phyloP scores from a whole-genome alignment of 2,329 filamentous ascomycete species.

The Purpureocillium takamizusanense region DNA sequence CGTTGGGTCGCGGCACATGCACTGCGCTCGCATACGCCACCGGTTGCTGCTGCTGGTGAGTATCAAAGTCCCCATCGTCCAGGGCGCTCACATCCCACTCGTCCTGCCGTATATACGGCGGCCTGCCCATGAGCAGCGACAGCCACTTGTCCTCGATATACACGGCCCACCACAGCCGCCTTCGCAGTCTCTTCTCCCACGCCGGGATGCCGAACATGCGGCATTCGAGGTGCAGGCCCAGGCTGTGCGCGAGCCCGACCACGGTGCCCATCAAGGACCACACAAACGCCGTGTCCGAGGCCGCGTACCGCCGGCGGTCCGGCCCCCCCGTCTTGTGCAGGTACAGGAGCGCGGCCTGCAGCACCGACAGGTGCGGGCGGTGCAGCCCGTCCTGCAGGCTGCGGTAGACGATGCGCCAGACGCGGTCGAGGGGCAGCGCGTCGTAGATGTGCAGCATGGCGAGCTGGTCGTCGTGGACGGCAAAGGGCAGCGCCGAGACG shows the following conservation, averaged over 20 bases:
- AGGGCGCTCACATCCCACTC: slow-evolving; percentile 18
- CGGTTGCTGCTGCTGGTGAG: background rate
- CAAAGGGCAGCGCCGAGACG: slow-evolving; percentile 7
- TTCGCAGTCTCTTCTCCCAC: slow-evolving; percentile 25
- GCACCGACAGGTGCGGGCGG: slow-evolving; percentile 1
- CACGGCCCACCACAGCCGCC: slow-evolving; percentile 29
- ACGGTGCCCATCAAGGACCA: slow-evolving; percentile 27
- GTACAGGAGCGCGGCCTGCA: slow-evolving; percentile 7
- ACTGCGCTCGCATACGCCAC: background rate
- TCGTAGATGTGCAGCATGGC: slow-evolving; percentile 4
- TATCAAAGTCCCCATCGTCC: slow-evolving; percentile 5
- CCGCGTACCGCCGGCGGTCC: slow-evolving; percentile 1
- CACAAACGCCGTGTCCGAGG: slow-evolving; percentile 21
- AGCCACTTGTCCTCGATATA: slow-evolving; percentile 29
- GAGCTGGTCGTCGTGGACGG: slow-evolving; percentile 6
- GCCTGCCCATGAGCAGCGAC: slow-evolving; percentile 23
- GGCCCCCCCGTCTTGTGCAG: slow-evolving; percentile 4
- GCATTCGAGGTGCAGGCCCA: slow-evolving; percentile 26
- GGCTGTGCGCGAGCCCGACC: slow-evolving; percentile 20
- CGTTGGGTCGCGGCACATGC: background rate
- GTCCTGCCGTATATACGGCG: slow-evolving; percentile 21
- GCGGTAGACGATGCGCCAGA: slow-evolving; percentile 6
- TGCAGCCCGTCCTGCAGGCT: slow-evolving; percentile 4
- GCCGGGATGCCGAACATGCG: slow-evolving; percentile 25
- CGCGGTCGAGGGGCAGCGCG: background rate